A percentile compares a stretch with the other conserved stretches of the same genome.
Conservation (phyloP, 371 early-diverging fungal genomes). For the Syncephalastrum contaminatum region DNA sequence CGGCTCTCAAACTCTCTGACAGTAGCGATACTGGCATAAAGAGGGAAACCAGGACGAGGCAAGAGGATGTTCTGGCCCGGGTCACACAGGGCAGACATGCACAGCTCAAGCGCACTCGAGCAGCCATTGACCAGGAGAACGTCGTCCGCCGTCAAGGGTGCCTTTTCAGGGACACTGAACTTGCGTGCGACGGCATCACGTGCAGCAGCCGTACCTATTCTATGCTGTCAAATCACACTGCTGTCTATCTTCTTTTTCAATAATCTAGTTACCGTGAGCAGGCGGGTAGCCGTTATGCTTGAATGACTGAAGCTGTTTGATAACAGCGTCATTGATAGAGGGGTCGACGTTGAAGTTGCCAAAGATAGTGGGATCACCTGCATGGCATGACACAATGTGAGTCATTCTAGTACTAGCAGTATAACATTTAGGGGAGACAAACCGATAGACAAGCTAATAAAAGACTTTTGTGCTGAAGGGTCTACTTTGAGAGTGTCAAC, state of each 20-base stretch:
- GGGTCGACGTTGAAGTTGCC: constrained; percentile 86
- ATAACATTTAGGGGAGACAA: constrained; percentile 1
- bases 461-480: constrained; percentile 67
- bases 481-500: constrained; percentile 75
- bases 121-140: constrained; percentile 85
- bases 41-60: constrained; percentile 88
- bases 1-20: constrained; percentile 75
- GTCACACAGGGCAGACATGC: constrained; percentile 72
- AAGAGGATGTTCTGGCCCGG: constrained; percentile 84
- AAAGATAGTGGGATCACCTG: constrained; percentile 89
- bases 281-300: constrained; percentile 86
- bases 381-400: constrained; percentile 1
- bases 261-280: constrained; percentile 65
- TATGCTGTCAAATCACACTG: neutral
- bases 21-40: constrained; percentile 83
- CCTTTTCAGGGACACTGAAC: constrained; percentile 56
- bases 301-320: constrained; percentile 62
- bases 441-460: constrained; percentile 84
- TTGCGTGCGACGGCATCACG: constrained; percentile 79
- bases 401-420: neutral
- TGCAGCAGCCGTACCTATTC: constrained; percentile 57
- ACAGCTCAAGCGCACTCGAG: constrained; percentile 82
- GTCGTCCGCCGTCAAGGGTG: constrained; percentile 74
- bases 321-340: constrained; percentile 67
- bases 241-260: neutral